A percentile compares a stretch with the other conserved stretches of the same genome.
phyloP scores from a whole-genome alignment of 1,139 yeast genomes.

The Geotrichum carabidarum region DNA sequence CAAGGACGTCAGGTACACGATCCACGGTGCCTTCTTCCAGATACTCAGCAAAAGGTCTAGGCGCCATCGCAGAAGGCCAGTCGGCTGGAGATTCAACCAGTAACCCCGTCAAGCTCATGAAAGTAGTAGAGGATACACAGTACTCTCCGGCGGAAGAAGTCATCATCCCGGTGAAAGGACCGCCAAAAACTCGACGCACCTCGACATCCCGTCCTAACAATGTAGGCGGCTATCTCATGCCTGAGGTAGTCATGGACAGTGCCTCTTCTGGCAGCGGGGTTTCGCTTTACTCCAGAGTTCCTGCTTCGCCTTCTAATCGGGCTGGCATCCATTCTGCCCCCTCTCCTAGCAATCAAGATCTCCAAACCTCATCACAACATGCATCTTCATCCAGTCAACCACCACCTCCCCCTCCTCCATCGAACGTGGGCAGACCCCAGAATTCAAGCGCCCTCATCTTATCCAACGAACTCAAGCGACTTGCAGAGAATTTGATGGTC shows the following conservation, averaged over 20 bases:
- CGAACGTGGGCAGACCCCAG: background rate
- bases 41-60: slow-evolving; percentile 5
- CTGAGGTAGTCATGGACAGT: slow-evolving; percentile 8
- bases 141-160: slow-evolving; percentile 9
- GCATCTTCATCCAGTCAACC: background rate
- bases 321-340: background rate
- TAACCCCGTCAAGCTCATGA: slow-evolving; percentile 5
- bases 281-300: background rate
- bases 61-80: slow-evolving; percentile 2
- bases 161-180: background rate
- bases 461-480: slow-evolving; percentile 11
- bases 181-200: background rate
- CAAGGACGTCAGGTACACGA: slow-evolving; percentile 5
- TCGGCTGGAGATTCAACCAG: background rate
- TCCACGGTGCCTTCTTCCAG: slow-evolving; percentile 6
- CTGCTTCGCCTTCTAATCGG: slow-evolving; percentile 5
- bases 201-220: slow-evolving; percentile 6
- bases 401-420: slow-evolving; percentile 4
- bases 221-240: slow-evolving; percentile 13
- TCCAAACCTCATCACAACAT: background rate
- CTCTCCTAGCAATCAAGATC: background rate
- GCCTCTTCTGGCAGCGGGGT: background rate
- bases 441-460: background rate
- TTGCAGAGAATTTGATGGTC: slow-evolving; percentile 10
- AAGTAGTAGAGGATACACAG: slow-evolving; percentile 9